Conservation (phyloP, 495 filamentous ascomycete species). For the Pyrenula aspistea region DNA sequence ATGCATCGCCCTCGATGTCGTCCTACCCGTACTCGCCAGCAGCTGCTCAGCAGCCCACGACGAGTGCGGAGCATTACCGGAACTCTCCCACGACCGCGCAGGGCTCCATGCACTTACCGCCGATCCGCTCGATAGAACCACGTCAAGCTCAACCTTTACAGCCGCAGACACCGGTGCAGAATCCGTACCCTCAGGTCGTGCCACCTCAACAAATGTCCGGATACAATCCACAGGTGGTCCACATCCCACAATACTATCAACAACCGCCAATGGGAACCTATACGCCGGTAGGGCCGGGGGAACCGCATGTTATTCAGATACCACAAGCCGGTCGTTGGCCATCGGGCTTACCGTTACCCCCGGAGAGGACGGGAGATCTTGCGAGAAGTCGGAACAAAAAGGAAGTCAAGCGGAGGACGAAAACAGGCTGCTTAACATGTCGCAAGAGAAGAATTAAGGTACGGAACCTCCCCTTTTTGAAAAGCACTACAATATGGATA, state of each 20-base stretch:
- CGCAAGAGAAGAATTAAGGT: constrained; percentile 98
- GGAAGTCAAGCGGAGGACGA: constrained; percentile 96
- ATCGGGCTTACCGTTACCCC: too few species aligned
- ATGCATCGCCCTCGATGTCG: constrained; percentile 42
- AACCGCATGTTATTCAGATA: constrained; percentile 18
- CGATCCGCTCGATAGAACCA: constrained; percentile 38
- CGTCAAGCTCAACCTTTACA: constrained; percentile 21
- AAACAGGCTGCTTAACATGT: constrained; percentile 95
- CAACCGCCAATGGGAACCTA: constrained; percentile 21
- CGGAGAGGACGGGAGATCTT: constrained; percentile 54
- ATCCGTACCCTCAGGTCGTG: constrained; percentile 19
- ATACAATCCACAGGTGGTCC: constrained; percentile 7
- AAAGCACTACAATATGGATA: constrained; percentile 11
- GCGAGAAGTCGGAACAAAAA: constrained; percentile 85
- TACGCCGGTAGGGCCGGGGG: constrained; percentile 20
- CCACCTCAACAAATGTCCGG: constrained; percentile 23
- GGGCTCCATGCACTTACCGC: constrained; percentile 43
- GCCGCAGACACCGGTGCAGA: constrained; percentile 5
- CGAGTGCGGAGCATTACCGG: constrained; percentile 32
- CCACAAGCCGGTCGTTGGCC: constrained; percentile 40
- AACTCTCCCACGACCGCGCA: constrained; percentile 36
- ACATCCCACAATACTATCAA: not conserved
- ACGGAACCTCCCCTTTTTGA: constrained; percentile 26
- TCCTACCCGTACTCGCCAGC: constrained; percentile 44
- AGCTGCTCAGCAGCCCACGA: constrained; percentile 15